Evolutionary conservation across 140 eudicot species (phyloP), one percentile per base, ranked within the genome.

Genomic region (Ambrosia hybrid): DNA sequence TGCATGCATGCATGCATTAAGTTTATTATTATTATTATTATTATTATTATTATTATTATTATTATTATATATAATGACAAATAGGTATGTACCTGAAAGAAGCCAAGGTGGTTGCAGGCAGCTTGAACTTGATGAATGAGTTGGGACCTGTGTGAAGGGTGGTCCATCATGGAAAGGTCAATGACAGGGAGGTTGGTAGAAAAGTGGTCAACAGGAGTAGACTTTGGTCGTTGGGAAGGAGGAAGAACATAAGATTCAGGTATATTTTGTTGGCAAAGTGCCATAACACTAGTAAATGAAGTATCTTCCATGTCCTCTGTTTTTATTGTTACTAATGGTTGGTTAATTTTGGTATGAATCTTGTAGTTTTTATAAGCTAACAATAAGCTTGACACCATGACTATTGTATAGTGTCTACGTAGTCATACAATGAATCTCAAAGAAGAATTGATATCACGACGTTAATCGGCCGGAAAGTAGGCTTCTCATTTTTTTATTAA

Each of bases 31-130:
- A n/a, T n/a, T n/a, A n/a, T n/a, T n/a, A n/a, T n/a, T n/a, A n/a
- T n/a, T n/a, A n/a, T n/a, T n/a, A n/a, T n/a, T n/a, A n/a, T n/a
- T 21, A 21, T 21, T 21, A 21, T 68, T 34, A 57, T 52, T 9
- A 1, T 38, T 0, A 1, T 38, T 38, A 30, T 0, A 38, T 38
- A 38, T 38, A 38, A 38, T 38, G 45, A 38, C 45, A 38, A 3
- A 38, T 38, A 5, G 3, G 3, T 38, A 57, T 9, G 43, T 88
- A 88, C 96, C 96, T 86, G 96, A 77, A 89, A 89, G 76, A 74
- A 80, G 58, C 92, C 96, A 48, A 83, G 76, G 51, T 79, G 52
- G 71, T 65, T 82, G 89, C 96, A 83, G 61, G 96, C 92, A 11
- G 72, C 62, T 26, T 74, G 77, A 2, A 86, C 70, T 72, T 86